Evolutionary conservation across 371 early-diverging fungal genomes (phyloP).

Genomic region (Dichotomocladium elegans): DNA sequence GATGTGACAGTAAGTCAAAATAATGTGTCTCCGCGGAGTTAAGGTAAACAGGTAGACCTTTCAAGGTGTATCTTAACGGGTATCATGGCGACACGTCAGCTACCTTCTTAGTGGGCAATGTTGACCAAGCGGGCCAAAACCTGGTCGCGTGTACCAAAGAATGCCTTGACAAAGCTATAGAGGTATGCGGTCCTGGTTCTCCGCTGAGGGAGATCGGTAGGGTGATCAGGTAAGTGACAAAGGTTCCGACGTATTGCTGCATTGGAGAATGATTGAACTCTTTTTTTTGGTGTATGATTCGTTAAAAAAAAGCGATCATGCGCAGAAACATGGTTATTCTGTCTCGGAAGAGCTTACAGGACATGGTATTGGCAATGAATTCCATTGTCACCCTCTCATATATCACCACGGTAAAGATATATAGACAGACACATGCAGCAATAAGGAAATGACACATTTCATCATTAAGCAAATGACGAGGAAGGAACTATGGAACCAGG

Average conservation of each 20-base stretch:
- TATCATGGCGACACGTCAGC: constrained; percentile 86
- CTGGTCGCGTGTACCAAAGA: constrained; percentile 70
- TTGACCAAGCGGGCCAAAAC: constrained; percentile 61
- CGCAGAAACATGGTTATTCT: constrained; percentile 54
- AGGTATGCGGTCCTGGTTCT: constrained; percentile 74
- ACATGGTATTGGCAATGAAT: constrained; percentile 82
- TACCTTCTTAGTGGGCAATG: constrained; percentile 80
- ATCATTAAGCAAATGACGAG: constrained; percentile 42
- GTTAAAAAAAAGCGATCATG: constrained; percentile 52
- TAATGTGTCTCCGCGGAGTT: no score
- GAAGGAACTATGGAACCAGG: constrained; percentile 67
- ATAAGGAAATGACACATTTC: no score
- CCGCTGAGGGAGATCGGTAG: constrained; percentile 70
- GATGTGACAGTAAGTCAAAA: constrained; percentile 63
- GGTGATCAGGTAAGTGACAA: constrained; percentile 59
- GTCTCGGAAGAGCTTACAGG: constrained; percentile 81
- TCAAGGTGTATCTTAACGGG: constrained; percentile 64
- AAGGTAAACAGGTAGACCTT: neutral
- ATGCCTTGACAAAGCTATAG: constrained; percentile 71
- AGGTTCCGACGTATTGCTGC: no score
- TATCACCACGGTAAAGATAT: constrained; percentile 53
- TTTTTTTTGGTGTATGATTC: neutral
- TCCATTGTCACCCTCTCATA: constrained; percentile 60
- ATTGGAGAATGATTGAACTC: no score
- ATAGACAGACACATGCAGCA: neutral